These are phyloP conservation scores for Neurospora sp. DNA, from an alignment of 495 filamentous ascomycete species.

Conservation along the genomic window DNA sequence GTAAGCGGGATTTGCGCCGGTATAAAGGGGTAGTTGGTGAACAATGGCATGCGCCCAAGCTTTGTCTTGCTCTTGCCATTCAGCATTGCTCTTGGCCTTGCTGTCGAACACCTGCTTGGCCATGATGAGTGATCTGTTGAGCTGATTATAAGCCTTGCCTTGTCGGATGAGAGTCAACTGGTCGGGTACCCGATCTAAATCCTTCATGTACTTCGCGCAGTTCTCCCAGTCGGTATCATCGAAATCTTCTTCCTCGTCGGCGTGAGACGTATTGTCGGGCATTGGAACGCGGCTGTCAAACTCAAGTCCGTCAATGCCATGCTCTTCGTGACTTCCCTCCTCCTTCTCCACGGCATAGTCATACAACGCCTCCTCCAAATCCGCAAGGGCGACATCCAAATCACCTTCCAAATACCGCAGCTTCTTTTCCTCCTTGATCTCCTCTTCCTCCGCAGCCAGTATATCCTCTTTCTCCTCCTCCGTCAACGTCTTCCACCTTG, in stretches of 20 bases:
- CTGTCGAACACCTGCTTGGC: neutral
- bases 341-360: neutral
- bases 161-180: neutral
- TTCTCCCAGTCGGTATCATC: neutral
- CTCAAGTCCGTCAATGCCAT: neutral
- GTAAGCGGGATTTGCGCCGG: neutral
- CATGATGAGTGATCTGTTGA: neutral
- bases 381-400: neutral
- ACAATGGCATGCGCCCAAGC: neutral
- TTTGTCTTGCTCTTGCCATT: neutral
- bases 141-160: neutral
- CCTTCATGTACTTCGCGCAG: neutral
- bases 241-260: neutral
- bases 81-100: neutral
- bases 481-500: conserved; percentile 19
- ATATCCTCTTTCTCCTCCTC: conserved; percentile 17
- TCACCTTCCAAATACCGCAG: neutral
- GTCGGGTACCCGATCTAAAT: neutral
- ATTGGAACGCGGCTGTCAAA: neutral
- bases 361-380: neutral
- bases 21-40: neutral
- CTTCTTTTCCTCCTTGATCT: neutral
- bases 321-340: neutral
- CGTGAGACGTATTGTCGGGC: neutral
- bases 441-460: conserved; percentile 10